Percentiles rank a stretch among this genome's conserved stretches.
These are phyloP conservation scores for Hirsutella minnesotensis DNA, from an alignment of 2,329 filamentous ascomycete species.

Conservation along the genomic window DNA sequence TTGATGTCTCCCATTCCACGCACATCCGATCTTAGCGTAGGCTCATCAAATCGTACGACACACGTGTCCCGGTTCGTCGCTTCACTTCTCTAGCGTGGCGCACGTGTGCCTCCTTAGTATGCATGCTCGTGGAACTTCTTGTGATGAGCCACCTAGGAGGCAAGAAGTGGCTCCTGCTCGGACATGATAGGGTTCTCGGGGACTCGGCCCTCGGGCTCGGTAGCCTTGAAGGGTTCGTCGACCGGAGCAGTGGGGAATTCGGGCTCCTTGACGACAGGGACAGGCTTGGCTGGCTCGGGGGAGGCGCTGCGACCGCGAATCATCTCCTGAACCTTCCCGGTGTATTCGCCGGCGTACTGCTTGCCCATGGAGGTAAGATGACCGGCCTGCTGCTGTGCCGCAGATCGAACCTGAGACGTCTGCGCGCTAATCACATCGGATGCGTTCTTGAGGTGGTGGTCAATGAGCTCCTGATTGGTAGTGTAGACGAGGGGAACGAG, in stretches of 20 bases:
- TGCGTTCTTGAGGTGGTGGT: constrained; percentile 46
- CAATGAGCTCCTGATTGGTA: constrained; percentile 58
- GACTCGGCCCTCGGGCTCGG: constrained; percentile 11
- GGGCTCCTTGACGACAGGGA: constrained; percentile 13
- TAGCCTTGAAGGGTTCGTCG: constrained; percentile 19
- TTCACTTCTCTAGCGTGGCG: too few species aligned
- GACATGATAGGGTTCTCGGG: constrained; percentile 15
- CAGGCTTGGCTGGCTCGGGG: constrained; percentile 24
- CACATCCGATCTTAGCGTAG: too few species aligned
- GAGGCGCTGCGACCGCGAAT: constrained; percentile 38
- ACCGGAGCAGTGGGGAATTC: constrained; percentile 25
- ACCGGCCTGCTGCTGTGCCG: constrained; percentile 52
- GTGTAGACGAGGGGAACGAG: constrained; percentile 52
- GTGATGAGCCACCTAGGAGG: constrained; percentile 15
- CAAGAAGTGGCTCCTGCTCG: constrained; percentile 16
- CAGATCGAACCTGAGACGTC: constrained; percentile 47
- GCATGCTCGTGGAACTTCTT: constrained; percentile 15
- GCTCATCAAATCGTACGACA: too few species aligned
- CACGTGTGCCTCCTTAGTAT: constrained; percentile 13
- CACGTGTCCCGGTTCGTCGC: too few species aligned
- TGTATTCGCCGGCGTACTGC: constrained; percentile 57
- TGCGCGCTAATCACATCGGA: constrained; percentile 48
- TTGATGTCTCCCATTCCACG: too few species aligned
- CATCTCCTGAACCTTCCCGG: constrained; percentile 54
- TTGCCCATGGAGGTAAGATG: constrained; percentile 52